Conservation (phyloP, 768 basidiomycete genomes). For the Suillus subluteus region DNA sequence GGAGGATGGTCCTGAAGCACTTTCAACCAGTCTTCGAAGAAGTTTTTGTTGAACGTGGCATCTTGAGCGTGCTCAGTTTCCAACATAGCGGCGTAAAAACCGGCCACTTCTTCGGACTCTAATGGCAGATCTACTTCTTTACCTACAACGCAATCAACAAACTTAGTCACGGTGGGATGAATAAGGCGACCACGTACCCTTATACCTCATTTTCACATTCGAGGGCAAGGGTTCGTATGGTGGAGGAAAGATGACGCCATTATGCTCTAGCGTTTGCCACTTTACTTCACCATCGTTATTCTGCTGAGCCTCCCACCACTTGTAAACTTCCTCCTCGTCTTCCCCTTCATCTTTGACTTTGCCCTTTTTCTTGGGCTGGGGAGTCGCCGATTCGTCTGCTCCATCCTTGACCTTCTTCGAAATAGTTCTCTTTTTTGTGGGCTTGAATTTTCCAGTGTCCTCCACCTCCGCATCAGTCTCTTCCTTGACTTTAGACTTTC, state of each 20-base stretch:
- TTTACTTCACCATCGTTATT: constrained; percentile 78
- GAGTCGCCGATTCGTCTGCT: constrained; percentile 45
- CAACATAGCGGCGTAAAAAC: constrained; percentile 91
- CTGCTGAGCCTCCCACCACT: constrained; percentile 85
- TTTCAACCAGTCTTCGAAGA: constrained; percentile 87
- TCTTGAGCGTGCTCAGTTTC: constrained; percentile 94
- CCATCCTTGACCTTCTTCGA: constrained; percentile 62
- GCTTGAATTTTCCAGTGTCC: constrained; percentile 51
- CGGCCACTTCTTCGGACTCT: constrained; percentile 94
- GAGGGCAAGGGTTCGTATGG: constrained; percentile 86
- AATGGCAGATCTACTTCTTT: constrained; percentile 76
- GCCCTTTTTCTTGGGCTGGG: constrained; percentile 56
- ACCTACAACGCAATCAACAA: constrained; percentile 50
- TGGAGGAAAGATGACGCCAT: constrained; percentile 94
- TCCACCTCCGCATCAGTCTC: constrained; percentile 56
- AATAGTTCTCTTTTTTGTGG: constrained; percentile 47
- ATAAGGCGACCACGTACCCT: constrained; percentile 57
- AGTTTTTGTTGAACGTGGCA: constrained; percentile 88
- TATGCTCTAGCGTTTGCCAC: constrained; percentile 96
- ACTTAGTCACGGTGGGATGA: constrained; percentile 10
- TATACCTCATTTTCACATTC: constrained; percentile 91
- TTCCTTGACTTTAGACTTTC: constrained; percentile 46
- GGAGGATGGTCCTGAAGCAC: constrained; percentile 83
- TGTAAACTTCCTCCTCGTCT: constrained; percentile 74
- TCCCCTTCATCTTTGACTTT: constrained; percentile 61